A percentile compares a stretch with the other conserved stretches of the same genome.
Evolutionary conservation across 2,329 filamentous ascomycete genomes (phyloP).

Genomic region (Camillea tinctor): DNA sequence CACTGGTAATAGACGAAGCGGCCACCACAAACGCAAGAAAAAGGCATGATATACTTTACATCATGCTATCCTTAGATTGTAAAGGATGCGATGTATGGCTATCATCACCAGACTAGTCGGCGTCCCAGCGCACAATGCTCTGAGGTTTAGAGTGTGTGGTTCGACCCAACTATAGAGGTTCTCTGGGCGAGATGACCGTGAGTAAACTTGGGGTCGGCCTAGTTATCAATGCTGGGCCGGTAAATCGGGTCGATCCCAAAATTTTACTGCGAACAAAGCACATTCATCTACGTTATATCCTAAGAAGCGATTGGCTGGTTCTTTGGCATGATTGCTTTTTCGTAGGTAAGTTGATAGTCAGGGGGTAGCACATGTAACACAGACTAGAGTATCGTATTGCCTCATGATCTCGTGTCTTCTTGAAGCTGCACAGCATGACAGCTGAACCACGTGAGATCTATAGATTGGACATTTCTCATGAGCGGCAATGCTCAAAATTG

Average conservation of each 20-base stretch:
- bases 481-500: too few relatives aligned
- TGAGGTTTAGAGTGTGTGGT: neutral
- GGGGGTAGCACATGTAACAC: neutral
- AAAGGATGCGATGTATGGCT: neutral
- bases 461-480: too few relatives aligned
- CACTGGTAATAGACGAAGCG: neutral
- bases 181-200: neutral
- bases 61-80: neutral
- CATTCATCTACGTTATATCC: neutral
- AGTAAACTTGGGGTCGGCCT: neutral
- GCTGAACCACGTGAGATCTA: neutral
- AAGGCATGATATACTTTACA: neutral
- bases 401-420: neutral
- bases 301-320: neutral
- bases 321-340: neutral
- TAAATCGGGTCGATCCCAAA: neutral
- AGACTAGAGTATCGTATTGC: neutral
- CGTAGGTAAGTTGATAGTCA: neutral
- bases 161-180: neutral
- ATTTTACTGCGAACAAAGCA: too few relatives aligned
- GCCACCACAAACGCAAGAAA: neutral
- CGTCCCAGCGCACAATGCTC: neutral
- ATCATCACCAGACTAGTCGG: neutral
- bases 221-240: neutral
- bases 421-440: neutral